These are phyloP conservation scores for Hirschfeldia incana DNA, from an alignment of 345 rosid genomes.

Conservation along the genomic window DNA sequence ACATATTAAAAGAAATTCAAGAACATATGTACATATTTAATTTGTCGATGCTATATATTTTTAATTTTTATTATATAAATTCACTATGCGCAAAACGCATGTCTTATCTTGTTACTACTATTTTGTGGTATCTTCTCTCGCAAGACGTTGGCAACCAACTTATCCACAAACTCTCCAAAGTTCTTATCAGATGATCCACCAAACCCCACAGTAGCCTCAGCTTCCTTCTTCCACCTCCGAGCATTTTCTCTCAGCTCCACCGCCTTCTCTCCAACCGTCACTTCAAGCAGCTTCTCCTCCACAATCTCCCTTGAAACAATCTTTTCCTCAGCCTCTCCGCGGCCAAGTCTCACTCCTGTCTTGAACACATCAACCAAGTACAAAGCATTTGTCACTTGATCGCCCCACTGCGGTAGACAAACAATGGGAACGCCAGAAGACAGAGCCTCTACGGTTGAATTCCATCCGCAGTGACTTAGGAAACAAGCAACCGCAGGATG, in stretches of 20 bases:
- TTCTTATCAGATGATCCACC: conserved; percentile 68
- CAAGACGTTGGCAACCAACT: conserved; percentile 23
- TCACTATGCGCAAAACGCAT: too few species aligned
- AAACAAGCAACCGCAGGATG: conserved; percentile 37
- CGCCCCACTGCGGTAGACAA: conserved; percentile 79
- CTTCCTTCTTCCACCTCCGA: conserved; percentile 56
- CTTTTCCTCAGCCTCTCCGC: conserved; percentile 56
- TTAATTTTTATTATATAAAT: too few species aligned
- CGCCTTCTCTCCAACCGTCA: conserved; percentile 54
- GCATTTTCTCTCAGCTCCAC: conserved; percentile 52
- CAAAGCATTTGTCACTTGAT: conserved; percentile 70
- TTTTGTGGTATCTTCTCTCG: neutral
- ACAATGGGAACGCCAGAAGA: conserved; percentile 66
- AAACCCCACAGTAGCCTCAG: conserved; percentile 55
- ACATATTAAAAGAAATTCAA: too few species aligned
- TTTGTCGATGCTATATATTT: too few species aligned
- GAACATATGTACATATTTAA: too few species aligned
- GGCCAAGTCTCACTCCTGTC: conserved; percentile 64
- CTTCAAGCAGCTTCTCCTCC: conserved; percentile 53
- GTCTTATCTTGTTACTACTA: too few species aligned
- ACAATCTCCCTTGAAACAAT: conserved; percentile 55
- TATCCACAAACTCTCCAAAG: conserved; percentile 58
- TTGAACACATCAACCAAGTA: conserved; percentile 63
- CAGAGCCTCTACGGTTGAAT: conserved; percentile 65
- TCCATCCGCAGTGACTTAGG: conserved; percentile 43